Evolutionary conservation across 176 grass and related monocot species (phyloP).

Genomic region (Cenchrus purpureus): DNA sequence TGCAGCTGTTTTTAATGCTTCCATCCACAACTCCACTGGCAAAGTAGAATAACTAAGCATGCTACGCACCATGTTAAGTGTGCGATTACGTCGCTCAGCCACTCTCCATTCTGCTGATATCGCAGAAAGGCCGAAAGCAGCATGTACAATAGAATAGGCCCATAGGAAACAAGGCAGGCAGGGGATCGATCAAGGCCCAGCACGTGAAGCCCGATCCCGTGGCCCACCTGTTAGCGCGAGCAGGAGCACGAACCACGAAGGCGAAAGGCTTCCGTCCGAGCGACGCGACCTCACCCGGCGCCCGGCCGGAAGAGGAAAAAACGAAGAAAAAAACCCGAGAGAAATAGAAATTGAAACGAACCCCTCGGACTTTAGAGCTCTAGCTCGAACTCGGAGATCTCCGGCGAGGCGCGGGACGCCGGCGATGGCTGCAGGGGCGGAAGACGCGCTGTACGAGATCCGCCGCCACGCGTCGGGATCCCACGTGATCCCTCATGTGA

Average conservation of each 20-base stretch:
- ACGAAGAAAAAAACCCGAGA: background rate
- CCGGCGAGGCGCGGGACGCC: conserved; percentile 18
- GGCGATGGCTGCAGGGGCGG: conserved; percentile 20
- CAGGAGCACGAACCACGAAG: background rate
- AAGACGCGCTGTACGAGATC: conserved; percentile 56
- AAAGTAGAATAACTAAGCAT: too few species aligned
- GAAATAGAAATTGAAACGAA: background rate
- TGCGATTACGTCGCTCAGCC: too few species aligned
- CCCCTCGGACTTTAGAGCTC: conserved; percentile 9
- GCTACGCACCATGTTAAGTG: too few species aligned
- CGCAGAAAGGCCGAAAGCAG: too few species aligned
- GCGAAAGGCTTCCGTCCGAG: background rate
- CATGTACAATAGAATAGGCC: too few species aligned
- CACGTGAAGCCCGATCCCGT: background rate
- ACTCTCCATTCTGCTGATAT: too few species aligned
- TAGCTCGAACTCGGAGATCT: conserved; percentile 36
- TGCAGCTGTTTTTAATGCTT: too few species aligned
- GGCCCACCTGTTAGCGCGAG: background rate
- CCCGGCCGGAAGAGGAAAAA: background rate
- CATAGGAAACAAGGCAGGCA: too few species aligned
- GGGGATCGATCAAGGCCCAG: background rate
- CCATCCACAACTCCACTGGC: too few species aligned
- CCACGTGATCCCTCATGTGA: conserved; percentile 41
- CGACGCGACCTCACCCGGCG: background rate
- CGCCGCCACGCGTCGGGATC: conserved; percentile 47